Evolutionary conservation across 2,329 filamentous ascomycete species (phyloP).

Genomic region (Leptographium galeiforme): DNA sequence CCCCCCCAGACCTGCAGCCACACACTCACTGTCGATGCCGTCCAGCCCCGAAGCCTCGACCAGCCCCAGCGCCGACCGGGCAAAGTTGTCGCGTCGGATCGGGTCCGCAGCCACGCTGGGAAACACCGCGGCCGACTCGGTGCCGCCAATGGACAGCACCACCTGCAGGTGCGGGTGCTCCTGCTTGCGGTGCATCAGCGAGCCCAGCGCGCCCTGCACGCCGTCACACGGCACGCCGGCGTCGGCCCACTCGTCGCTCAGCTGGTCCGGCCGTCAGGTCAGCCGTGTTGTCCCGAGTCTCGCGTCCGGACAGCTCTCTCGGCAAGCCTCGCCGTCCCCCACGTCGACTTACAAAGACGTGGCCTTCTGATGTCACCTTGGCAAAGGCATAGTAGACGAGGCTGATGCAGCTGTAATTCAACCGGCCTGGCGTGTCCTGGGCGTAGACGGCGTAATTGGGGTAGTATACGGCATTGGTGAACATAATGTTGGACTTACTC

Average conservation of each 20-base stretch:
- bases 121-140: slow-evolving; percentile 50
- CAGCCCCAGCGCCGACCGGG: slow-evolving; percentile 49
- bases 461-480: slow-evolving; percentile 70
- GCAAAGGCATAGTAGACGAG: slow-evolving; percentile 78
- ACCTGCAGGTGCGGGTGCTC: slow-evolving; percentile 58
- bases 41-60: slow-evolving; percentile 60
- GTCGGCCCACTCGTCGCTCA: slow-evolving; percentile 71
- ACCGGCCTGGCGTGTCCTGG: slow-evolving; percentile 56
- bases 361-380: slow-evolving; percentile 57
- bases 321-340: not conserved
- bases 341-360: slow-evolving; percentile 51
- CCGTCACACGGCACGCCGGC: slow-evolving; percentile 59
- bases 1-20: too few relatives aligned
- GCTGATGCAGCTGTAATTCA: slow-evolving; percentile 65
- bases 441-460: slow-evolving; percentile 66
- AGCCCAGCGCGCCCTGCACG: slow-evolving; percentile 55
- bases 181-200: slow-evolving; percentile 59
- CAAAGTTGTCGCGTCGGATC: slow-evolving; percentile 54
- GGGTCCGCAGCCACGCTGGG: slow-evolving; percentile 50
- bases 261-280: slow-evolving; percentile 27
- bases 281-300: too few relatives aligned
- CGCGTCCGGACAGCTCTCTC: not conserved
- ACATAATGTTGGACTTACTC: slow-evolving; percentile 37
- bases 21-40: slow-evolving; percentile 57
- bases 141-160: slow-evolving; percentile 66